Evolutionary conservation across 768 basidiomycete species (phyloP).

Genomic region (Boletus reticulatus): DNA sequence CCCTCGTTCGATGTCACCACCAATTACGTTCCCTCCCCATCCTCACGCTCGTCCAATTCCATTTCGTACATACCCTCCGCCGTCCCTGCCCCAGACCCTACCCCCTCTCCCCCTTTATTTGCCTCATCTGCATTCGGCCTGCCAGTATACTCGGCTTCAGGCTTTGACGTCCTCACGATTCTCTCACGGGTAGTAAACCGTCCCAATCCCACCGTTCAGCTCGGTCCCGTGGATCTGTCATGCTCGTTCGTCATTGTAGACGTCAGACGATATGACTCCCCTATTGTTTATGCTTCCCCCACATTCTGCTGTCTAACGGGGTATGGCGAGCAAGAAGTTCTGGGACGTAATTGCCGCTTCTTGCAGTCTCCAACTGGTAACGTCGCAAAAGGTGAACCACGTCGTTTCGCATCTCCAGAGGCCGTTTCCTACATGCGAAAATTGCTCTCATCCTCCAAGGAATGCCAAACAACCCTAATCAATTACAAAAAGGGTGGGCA

Average conservation of each 20-base stretch:
- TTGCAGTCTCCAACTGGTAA: slow-evolving; percentile 74
- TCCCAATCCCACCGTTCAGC: slow-evolving; percentile 66
- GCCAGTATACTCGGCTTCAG: slow-evolving; percentile 84
- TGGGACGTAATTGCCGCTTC: slow-evolving; percentile 91
- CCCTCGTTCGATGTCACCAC: slow-evolving; percentile 2
- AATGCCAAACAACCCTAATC: slow-evolving; percentile 83
- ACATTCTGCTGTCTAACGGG: slow-evolving; percentile 78
- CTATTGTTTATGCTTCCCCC: slow-evolving; percentile 90
- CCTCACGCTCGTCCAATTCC: slow-evolving; percentile 3
- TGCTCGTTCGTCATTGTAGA: slow-evolving; percentile 94
- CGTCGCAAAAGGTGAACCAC: slow-evolving; percentile 49
- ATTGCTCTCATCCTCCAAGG: slow-evolving; percentile 68
- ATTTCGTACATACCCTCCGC: slow-evolving; percentile 4
- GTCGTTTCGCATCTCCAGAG: slow-evolving; percentile 61
- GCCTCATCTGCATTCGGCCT: slow-evolving; percentile 36
- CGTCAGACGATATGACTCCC: slow-evolving; percentile 72
- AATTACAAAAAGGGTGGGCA: slow-evolving; percentile 86
- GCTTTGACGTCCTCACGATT: slow-evolving; percentile 86
- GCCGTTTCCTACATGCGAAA: slow-evolving; percentile 68
- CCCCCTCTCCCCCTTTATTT: slow-evolving; percentile 8
- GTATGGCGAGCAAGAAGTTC: slow-evolving; percentile 69
- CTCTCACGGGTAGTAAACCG: slow-evolving; percentile 75
- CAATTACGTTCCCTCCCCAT: background rate
- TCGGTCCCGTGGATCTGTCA: slow-evolving; percentile 91
- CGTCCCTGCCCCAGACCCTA: background rate